Conservation (phyloP, 352 stramenopile species). For the Globisporangium okanoganense region DNA sequence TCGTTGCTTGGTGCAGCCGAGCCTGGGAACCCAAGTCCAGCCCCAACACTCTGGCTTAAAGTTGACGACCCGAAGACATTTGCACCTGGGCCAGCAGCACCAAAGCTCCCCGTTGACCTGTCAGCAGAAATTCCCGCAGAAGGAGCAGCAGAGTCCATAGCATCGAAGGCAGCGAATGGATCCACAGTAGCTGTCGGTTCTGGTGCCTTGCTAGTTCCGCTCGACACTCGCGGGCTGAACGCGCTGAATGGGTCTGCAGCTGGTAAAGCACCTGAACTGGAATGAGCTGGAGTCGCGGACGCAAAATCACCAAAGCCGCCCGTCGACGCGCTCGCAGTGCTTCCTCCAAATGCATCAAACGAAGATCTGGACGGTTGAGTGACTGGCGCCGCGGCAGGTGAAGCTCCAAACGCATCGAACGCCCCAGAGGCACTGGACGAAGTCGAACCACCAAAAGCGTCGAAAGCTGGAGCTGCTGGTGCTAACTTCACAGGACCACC, state of each 20-base stretch:
- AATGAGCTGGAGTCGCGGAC: slow-evolving; percentile 21
- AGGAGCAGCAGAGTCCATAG: slow-evolving; percentile 23
- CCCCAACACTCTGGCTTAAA: slow-evolving; percentile 4
- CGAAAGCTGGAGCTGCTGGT: slow-evolving; percentile 13
- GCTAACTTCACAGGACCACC: not conserved
- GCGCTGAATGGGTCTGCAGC: slow-evolving; percentile 20
- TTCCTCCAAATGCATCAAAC: slow-evolving; percentile 36
- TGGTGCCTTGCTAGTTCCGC: slow-evolving; percentile 9
- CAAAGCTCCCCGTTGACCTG: slow-evolving; percentile 17
- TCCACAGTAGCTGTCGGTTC: slow-evolving; percentile 21
- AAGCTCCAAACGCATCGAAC: slow-evolving; percentile 34
- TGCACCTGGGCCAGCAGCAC: not conserved
- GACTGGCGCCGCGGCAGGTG: slow-evolving; percentile 3
- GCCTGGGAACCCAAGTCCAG: slow-evolving; percentile 8
- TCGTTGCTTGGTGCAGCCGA: slow-evolving; percentile 21
- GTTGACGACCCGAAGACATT: slow-evolving; percentile 11
- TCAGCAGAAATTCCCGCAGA: not conserved
- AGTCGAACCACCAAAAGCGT: slow-evolving; percentile 28
- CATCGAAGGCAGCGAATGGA: slow-evolving; percentile 68
- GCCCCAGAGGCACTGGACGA: not conserved
- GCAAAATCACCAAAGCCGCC: slow-evolving; percentile 30
- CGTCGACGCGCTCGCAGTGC: slow-evolving; percentile 5
- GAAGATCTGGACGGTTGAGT: not conserved
- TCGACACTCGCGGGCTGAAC: slow-evolving; percentile 20
- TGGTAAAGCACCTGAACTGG: slow-evolving; percentile 20